Evolutionary conservation across 768 basidiomycete genomes (phyloP), one percentile per base, ranked within the genome.

Genomic region (Suillus weaverae): DNA sequence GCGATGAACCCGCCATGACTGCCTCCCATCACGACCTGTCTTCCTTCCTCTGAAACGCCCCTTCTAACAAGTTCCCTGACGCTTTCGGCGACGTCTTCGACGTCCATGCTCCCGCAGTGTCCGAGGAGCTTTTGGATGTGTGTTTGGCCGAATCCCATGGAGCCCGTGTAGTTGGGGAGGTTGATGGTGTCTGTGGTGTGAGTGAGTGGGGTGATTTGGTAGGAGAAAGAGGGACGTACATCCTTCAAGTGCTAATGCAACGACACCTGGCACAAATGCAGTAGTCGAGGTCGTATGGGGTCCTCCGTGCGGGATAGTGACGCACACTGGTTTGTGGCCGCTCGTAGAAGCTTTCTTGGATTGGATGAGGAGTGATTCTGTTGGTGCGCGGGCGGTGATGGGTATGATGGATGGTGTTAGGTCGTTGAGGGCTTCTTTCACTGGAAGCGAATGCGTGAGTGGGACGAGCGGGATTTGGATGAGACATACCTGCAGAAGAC

Each of bases 1-100:
- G 82, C 69, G 10, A 90, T 76, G 71, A 88, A 90, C 1, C 90
- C 90, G 0, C 89, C 89, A 66, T 92, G 91, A 56, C 86, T 88
- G 39, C 90, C 90, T 2, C 90, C 90, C 60, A 76, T 76, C 2
- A 90, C 71, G 36, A 89, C 79, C 57, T 86, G 82, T 66, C 83
- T 84, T 9, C 84, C 86, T 14, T 79, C 70, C 51, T 79, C 75
- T 0, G 87, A 81, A 1, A 90, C 72, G 0, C 84, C 84, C 5
- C 82, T 72, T 18, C 75, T 69, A 35, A 87, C 76, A 46, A 91
- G 81, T 64, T 86, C 79, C 30, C 78, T 72, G 1, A 83, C 80
- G 1, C 86, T 81, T 8, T 81, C 84, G 13, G 87, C 82, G 65
- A 87, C 89, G 57, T 90, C 89, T 48, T 81, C 79, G 11, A 92